A percentile compares a stretch with the other conserved stretches of the same genome.
Evolutionary conservation across 83 land plant genomes (phyloP).

Genomic region (Picea engelmannii): DNA sequence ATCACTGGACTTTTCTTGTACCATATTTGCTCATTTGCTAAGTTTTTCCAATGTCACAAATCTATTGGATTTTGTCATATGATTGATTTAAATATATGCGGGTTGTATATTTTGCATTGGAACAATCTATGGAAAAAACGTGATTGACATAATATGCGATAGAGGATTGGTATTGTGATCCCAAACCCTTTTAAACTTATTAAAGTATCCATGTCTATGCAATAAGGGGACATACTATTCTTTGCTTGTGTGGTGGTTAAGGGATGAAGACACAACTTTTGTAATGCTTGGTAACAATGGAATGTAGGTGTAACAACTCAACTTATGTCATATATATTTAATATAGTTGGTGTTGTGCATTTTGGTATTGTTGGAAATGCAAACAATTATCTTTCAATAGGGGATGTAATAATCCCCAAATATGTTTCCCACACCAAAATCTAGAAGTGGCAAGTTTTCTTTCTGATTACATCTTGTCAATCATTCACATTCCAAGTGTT

Average conservation of each 20-base stretch:
- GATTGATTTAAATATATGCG: background rate
- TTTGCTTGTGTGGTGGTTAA: too few relatives aligned
- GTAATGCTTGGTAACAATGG: background rate
- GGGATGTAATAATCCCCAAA: conserved; percentile 21
- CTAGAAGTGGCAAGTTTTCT: conserved; percentile 12
- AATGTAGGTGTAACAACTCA: conserved; percentile 32
- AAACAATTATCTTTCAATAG: conserved; percentile 17
- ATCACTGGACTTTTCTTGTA: conserved; percentile 18
- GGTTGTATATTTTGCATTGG: conserved; percentile 17
- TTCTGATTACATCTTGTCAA: too few relatives aligned
- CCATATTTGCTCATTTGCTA: too few relatives aligned
- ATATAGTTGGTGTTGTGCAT: background rate
- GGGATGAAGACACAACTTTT: too few relatives aligned
- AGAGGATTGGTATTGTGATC: conserved; percentile 22
- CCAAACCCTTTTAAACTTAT: background rate
- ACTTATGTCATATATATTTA: conserved; percentile 15
- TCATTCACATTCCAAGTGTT: too few relatives aligned
- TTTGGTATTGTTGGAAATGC: conserved; percentile 28
- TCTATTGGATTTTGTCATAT: too few relatives aligned
- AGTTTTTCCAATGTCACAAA: too few relatives aligned
- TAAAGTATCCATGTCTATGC: too few relatives aligned
- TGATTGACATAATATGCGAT: conserved; percentile 22
- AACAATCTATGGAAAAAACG: conserved; percentile 12
- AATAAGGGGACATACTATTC: too few relatives aligned
- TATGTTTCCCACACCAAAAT: conserved; percentile 18